Evolutionary conservation across 2,329 filamentous ascomycete genomes (phyloP), one percentile per base, ranked within the genome.

Genomic region (Fonsecaea pugnacius): DNA sequence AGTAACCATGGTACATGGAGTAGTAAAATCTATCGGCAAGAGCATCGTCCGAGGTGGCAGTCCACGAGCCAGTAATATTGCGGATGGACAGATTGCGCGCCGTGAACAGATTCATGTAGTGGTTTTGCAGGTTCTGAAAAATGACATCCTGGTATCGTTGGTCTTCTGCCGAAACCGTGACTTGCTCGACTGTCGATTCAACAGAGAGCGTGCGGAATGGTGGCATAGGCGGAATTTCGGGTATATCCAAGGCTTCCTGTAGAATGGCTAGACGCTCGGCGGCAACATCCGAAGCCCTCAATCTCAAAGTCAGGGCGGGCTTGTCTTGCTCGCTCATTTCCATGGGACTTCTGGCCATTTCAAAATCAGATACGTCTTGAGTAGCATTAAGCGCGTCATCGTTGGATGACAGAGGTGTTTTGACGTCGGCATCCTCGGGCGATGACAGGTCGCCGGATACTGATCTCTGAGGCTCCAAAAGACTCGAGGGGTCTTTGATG

Each of bases 1-100:
- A 69, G 48, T 69, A 71, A 8, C 70, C 70, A 38, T 71, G 70
- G 60, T 70, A 71, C 69, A 71, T 70, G 43, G 60, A 66, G 56
- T 68, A 68, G 58, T 70, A 70, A 38, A 71, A 71, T 21, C 67
- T 66, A 36, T 71, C 70, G n/a, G 70, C 64, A 10, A 68, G 57
- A 8, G 67, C 67, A 36, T 69, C 66, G 32, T 69, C 70, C 12
- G 70, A 71, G 5, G 70, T 70, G 3, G 69, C 66, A 16, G 69
- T 70, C 70, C 70, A 71, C 3, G 63, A 62, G 4, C 61, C 64
- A 16, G 62, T 68, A 7, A 63, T 63, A 40, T 68, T 69, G 50
- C 60, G 62, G 27, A 70, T 60, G 33, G 69, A 69, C 14, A 71
- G 32, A 54, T 70, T 68, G 12, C 67, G 62, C 10, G 67, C 56